Evolutionary conservation across 129 eudicot species (phyloP).

Genomic region (Flaveria bidentis): DNA sequence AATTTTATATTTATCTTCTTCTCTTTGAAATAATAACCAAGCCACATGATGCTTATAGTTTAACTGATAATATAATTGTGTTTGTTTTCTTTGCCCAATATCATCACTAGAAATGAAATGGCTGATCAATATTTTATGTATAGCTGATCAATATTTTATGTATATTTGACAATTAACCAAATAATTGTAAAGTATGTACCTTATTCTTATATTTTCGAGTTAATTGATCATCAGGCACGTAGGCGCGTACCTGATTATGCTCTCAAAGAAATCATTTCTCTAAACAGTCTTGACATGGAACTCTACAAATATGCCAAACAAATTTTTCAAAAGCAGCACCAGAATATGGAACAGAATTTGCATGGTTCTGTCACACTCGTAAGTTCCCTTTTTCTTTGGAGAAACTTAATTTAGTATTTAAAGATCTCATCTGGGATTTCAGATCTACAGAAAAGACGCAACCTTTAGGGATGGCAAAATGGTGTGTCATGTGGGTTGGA

Average conservation of each 20-base stretch:
- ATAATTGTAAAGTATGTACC: neutral
- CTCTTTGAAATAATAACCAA: neutral
- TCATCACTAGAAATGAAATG: neutral
- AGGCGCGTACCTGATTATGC: constrained; percentile 50
- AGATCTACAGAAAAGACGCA: neutral
- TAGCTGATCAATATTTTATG: neutral
- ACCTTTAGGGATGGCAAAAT: constrained; percentile 19
- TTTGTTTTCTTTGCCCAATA: neutral
- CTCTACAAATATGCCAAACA: constrained; percentile 75
- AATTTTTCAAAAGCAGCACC: constrained; percentile 59
- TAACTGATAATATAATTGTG: neutral
- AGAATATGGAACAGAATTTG: constrained; percentile 43
- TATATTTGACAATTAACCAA: neutral
- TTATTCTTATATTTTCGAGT: neutral
- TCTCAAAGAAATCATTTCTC: constrained; percentile 62
- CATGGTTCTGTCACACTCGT: constrained; percentile 37
- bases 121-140: neutral
- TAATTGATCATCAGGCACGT: constrained; percentile 57
- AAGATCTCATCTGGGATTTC: neutral
- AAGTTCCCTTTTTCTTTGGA: constrained; percentile 25
- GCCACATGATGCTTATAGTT: neutral
- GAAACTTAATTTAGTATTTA: neutral
- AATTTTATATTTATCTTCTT: too few species aligned
- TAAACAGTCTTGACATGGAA: constrained; percentile 76
- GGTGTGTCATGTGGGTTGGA: constrained; percentile 4